Evolutionary conservation across 2,329 filamentous ascomycete genomes (phyloP).

Genomic region (Pyrenochaeta sp.): DNA sequence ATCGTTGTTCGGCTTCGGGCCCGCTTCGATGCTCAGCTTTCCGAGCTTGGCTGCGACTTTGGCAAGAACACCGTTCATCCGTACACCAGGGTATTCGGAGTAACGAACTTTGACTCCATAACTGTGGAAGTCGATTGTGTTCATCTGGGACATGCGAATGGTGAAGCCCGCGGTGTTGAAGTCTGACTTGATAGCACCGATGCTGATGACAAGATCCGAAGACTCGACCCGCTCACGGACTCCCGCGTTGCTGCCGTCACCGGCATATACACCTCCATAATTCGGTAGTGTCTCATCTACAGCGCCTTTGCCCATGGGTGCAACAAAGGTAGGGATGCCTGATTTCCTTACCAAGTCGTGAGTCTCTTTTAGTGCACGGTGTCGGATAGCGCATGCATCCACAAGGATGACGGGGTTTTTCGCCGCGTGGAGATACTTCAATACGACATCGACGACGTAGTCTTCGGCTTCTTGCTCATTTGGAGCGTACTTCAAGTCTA

Average conservation of each 20-base stretch:
- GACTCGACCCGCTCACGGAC: constrained; percentile 71
- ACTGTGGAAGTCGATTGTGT: constrained; percentile 83
- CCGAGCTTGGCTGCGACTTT: constrained; percentile 70
- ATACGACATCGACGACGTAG: constrained; percentile 81
- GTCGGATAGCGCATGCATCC: constrained; percentile 83
- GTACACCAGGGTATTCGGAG: constrained; percentile 78
- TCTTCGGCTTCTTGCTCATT: constrained; percentile 78
- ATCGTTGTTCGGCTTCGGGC: constrained; percentile 64
- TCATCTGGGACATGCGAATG: constrained; percentile 77
- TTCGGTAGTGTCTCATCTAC: constrained; percentile 78
- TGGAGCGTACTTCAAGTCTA: constrained; percentile 69
- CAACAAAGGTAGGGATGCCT: constrained; percentile 81
- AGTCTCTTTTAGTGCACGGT: constrained; percentile 76
- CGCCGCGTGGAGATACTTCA: constrained; percentile 76
- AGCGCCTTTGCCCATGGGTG: constrained; percentile 88
- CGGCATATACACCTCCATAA: constrained; percentile 86
- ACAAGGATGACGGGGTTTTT: constrained; percentile 81
- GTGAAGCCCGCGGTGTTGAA: constrained; percentile 87
- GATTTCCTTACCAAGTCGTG: constrained; percentile 77
- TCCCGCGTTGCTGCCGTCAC: constrained; percentile 73
- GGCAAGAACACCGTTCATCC: constrained; percentile 79
- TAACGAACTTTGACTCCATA: constrained; percentile 76
- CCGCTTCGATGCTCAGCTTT: constrained; percentile 63
- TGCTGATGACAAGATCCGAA: constrained; percentile 74
- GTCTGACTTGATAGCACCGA: constrained; percentile 77